Evolutionary conservation across 495 filamentous ascomycete genomes (phyloP).

Genomic region (Penicillium lividum): DNA sequence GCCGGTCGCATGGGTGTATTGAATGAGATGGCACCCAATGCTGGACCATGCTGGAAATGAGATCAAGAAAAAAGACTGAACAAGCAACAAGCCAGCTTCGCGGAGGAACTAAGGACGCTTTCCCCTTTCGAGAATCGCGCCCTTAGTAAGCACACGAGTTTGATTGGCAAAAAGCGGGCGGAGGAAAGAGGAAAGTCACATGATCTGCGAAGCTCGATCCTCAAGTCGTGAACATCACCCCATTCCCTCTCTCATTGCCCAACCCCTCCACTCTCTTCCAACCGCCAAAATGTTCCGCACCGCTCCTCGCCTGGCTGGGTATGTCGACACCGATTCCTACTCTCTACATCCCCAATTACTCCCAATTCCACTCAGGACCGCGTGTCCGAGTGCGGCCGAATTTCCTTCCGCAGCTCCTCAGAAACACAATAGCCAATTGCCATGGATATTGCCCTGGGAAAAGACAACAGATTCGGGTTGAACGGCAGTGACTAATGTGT

Average conservation of each 20-base stretch:
- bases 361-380: conserved; percentile 3
- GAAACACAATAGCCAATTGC: conserved; percentile 21
- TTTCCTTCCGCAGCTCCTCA: conserved; percentile 19
- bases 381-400: conserved; percentile 20
- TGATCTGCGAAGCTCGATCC: conserved; percentile 33
- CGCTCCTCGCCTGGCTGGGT: conserved; percentile 50
- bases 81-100: conserved; percentile 7
- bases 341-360: conserved; percentile 5
- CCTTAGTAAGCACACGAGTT: conserved; percentile 27
- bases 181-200: conserved; percentile 39
- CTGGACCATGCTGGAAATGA: conserved; percentile 10
- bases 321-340: conserved; percentile 21
- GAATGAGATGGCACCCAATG: conserved; percentile 17
- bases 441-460: conserved; percentile 11
- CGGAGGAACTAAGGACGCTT: conserved; percentile 20
- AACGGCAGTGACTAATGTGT: conserved; percentile 15
- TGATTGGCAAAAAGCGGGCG: conserved; percentile 28
- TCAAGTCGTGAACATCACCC: conserved; percentile 36
- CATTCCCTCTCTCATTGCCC: conserved; percentile 28
- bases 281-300: conserved; percentile 52
- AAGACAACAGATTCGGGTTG: background rate
- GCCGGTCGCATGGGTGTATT: conserved; percentile 51
- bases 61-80: background rate
- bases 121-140: conserved; percentile 18
- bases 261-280: conserved; percentile 30